A percentile compares a stretch with the other conserved stretches of the same genome.
Conservation (phyloP, 73 alveolate genomes). For the Paramecium bursaria region DNA sequence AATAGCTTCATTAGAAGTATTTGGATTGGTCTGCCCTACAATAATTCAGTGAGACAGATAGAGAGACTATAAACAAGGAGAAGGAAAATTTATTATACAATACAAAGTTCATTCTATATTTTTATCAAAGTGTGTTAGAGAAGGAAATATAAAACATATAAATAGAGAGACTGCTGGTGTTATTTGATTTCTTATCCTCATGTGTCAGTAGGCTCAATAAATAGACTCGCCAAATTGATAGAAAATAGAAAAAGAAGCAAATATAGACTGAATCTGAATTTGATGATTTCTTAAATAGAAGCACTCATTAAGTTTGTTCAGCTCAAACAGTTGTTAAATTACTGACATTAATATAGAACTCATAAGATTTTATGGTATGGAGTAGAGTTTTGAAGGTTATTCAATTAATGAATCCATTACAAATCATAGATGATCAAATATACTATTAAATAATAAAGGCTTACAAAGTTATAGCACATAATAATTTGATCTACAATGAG, state of each 20-base stretch:
- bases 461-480: too few species aligned
- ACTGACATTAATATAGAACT: not conserved
- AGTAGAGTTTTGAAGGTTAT: conserved; percentile 25
- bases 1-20: not conserved
- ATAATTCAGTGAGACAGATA: not conserved
- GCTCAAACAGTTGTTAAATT: conserved; percentile 31
- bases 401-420: conserved; percentile 21
- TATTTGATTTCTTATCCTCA: conserved; percentile 38
- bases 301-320: conserved; percentile 4
- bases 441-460: not conserved
- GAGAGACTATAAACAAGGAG: not conserved
- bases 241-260: not conserved
- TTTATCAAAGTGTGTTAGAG: not conserved
- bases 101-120: conserved; percentile 3
- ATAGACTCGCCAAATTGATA: too few species aligned
- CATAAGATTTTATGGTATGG: conserved; percentile 6
- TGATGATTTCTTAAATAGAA: conserved; percentile 40
- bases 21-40: conserved; percentile 46
- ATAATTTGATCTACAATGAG: not conserved
- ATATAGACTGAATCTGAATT: conserved; percentile 10
- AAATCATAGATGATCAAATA: not conserved
- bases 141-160: not conserved
- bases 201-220: conserved; percentile 12
- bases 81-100: conserved; percentile 1
- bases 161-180: not conserved